Evolutionary conservation across 2,329 filamentous ascomycete species (phyloP).

Genomic region (Talaromyces marneffei): DNA sequence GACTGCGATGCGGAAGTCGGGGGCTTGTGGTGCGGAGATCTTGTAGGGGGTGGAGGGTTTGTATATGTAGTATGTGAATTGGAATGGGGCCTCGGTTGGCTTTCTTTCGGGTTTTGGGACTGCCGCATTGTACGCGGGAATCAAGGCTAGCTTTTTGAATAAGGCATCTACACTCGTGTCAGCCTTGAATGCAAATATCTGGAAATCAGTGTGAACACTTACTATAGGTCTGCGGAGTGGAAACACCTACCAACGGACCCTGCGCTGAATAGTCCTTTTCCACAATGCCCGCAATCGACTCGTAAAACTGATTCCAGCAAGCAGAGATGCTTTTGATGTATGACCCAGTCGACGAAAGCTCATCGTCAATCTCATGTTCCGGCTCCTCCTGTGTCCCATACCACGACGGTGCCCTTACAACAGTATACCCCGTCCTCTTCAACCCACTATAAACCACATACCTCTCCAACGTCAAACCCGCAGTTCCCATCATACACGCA

Average conservation of each 20-base stretch:
- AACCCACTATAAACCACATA: constrained; percentile 85
- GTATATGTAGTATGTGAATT: constrained; percentile 75
- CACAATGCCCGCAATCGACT: constrained; percentile 2
- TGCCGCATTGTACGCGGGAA: constrained; percentile 63
- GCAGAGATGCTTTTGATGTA: constrained; percentile 19
- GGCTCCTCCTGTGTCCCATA: constrained; percentile 27
- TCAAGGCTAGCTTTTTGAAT: constrained; percentile 68
- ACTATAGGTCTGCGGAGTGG: constrained; percentile 52
- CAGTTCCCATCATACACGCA: constrained; percentile 69
- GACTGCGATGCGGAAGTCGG: constrained; percentile 81
- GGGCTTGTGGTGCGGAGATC: constrained; percentile 69
- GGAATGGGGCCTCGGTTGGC: constrained; percentile 52
- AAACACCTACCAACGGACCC: constrained; percentile 49
- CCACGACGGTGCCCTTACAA: constrained; percentile 63
- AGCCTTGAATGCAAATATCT: neutral
- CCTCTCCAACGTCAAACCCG: constrained; percentile 62
- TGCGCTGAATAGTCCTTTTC: constrained; percentile 21
- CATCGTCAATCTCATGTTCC: constrained; percentile 15
- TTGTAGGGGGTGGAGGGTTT: constrained; percentile 66
- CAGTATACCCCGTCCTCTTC: constrained; percentile 74
- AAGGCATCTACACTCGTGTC: constrained; percentile 53
- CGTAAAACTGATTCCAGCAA: constrained; percentile 20
- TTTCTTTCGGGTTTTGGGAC: constrained; percentile 20
- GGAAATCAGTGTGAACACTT: constrained; percentile 14
- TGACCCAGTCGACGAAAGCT: neutral